Evolutionary conservation across 2,329 filamentous ascomycete species (phyloP).

Genomic region (Talaromyces verruculosus): DNA sequence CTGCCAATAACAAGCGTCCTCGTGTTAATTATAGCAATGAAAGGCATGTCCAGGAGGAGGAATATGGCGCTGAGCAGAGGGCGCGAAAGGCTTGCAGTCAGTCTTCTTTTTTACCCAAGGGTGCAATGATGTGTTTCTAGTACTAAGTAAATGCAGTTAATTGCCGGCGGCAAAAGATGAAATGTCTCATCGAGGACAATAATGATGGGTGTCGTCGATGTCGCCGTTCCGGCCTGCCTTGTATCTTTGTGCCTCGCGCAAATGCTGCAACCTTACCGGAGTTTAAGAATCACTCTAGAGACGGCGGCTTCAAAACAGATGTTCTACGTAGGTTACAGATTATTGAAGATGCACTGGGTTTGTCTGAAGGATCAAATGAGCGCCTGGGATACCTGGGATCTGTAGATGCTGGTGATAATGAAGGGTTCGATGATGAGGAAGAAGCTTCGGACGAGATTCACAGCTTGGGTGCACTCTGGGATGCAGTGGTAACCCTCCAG

Average conservation of each 20-base stretch:
- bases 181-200: slow-evolving; percentile 15
- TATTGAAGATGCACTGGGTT: slow-evolving; percentile 16
- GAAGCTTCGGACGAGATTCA: neutral
- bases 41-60: slow-evolving; percentile 2
- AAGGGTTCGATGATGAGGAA: slow-evolving; percentile 11
- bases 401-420: slow-evolving; percentile 1
- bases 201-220: slow-evolving; percentile 16
- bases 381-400: neutral
- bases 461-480: slow-evolving; percentile 17
- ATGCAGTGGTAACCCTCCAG: slow-evolving; percentile 13
- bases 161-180: slow-evolving; percentile 21
- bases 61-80: slow-evolving; percentile 18
- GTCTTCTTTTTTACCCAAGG: neutral
- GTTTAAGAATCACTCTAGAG: neutral
- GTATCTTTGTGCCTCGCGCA: slow-evolving; percentile 21
- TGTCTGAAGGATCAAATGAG: neutral
- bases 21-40: slow-evolving; percentile 10
- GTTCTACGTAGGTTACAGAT: slow-evolving; percentile 19
- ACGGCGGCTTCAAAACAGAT: slow-evolving; percentile 17
- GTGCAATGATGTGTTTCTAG: neutral
- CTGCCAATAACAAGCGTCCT: slow-evolving; percentile 14
- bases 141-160: slow-evolving; percentile 18
- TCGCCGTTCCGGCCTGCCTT: slow-evolving; percentile 18
- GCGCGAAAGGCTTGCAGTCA: slow-evolving; percentile 22
- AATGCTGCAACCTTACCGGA: slow-evolving; percentile 20